Evolutionary conservation across 1,139 yeast species (phyloP), one percentile per base, ranked within the genome.

Genomic region (Protomyces macrosporus): DNA sequence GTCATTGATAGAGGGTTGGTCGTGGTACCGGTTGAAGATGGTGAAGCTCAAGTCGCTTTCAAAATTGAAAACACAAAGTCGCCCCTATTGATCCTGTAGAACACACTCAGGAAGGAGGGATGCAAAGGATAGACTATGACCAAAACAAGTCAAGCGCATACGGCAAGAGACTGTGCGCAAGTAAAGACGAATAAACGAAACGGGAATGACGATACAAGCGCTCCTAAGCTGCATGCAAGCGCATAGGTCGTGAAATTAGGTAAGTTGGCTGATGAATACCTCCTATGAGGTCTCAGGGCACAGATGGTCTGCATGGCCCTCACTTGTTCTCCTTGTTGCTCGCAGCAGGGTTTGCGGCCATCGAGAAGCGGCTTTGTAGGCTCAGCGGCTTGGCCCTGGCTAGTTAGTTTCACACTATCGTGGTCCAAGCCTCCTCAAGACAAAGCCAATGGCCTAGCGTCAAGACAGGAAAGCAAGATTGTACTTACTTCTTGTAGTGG

Each of bases 401-500:
- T 32, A 40, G 45, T 53, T 30, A 53, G 56, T 37, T 2, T 23
- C 2, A 23, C 23, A 23, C 2, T 1, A 23, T 23, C 23, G 2
- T 1, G 23, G 23, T 23, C 23, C 23, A 23, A 23, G 23, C 23
- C 23, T 23, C 23, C 23, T 1, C 23, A 23, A 23, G 23, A 23
- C 23, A 23, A 23, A 23, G 23, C 23, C 23, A 23, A 23, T 23
- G 23, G 23, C 23, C 23, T 23, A 23, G 23, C 23, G 23, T 23
- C 23, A 23, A 23, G 23, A 37, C 34, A 45, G n/a, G 30, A 23
- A 23, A 9, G 9, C n/a, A 14, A 39, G 35, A 14, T 10, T 40
- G 7, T 16, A 56, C 69, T 16, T 65, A 68, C 72, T 68, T 70
- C 45, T 74, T 72, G 55, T 75, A 72, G 69, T 78, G 78, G 69